phyloP scores from a whole-genome alignment of 495 filamentous ascomycete species.

The Glarea lozoyensis region DNA sequence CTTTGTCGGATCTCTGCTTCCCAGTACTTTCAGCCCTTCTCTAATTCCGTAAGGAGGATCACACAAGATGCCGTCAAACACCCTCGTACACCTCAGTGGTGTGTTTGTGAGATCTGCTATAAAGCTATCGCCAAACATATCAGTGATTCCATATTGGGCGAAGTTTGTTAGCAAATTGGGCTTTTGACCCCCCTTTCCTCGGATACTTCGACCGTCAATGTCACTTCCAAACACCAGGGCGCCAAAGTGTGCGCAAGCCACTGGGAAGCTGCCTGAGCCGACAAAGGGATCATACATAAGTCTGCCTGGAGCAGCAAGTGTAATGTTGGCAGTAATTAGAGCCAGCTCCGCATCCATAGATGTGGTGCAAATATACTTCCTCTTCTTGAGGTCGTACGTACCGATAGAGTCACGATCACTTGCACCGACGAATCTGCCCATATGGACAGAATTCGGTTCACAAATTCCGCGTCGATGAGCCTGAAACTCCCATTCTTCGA shows the following conservation, averaged over 20 bases:
- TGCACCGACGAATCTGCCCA: conserved; percentile 58
- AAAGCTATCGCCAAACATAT: conserved; percentile 63
- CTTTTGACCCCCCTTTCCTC: conserved; percentile 56
- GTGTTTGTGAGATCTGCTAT: conserved; percentile 85
- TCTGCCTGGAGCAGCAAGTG: conserved; percentile 70
- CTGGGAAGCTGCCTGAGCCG: conserved; percentile 82
- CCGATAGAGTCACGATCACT: conserved; percentile 57
- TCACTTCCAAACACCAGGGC: conserved; percentile 74
- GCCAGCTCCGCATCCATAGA: conserved; percentile 94
- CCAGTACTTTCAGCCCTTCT: conserved; percentile 83
- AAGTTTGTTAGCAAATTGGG: conserved; percentile 62
- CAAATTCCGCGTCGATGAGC: conserved; percentile 14
- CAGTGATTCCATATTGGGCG: conserved; percentile 65
- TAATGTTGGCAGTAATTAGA: conserved; percentile 86
- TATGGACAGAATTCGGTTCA: conserved; percentile 52
- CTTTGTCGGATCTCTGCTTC: conserved; percentile 57
- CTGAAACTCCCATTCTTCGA: conserved; percentile 65
- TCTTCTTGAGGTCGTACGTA: conserved; percentile 84
- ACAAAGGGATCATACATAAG: conserved; percentile 91
- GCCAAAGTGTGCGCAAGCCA: conserved; percentile 85
- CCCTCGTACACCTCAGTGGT: conserved; percentile 53
- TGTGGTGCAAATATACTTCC: conserved; percentile 87
- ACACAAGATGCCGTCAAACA: conserved; percentile 89
- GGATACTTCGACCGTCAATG: conserved; percentile 82
- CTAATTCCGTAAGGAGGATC: conserved; percentile 97